Evolutionary conservation across 1,139 yeast genomes (phyloP), one percentile per base, ranked within the genome.

Genomic region (Suhomyces bolitotheri): DNA sequence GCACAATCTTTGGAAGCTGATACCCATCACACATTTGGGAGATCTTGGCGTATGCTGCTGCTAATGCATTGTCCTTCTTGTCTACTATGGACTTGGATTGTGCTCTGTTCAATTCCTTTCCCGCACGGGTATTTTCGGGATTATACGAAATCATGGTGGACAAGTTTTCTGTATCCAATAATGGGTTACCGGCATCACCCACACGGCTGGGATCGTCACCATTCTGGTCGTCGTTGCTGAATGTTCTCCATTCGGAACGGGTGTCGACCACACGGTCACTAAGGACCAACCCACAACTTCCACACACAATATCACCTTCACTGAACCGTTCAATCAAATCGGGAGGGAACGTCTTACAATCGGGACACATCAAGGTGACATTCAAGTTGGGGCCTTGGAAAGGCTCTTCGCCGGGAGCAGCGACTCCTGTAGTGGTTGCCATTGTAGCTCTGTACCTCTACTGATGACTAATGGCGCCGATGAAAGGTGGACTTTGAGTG

Each of bases 151-250:
- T 94, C 72, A 90, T 81, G 4, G 98, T 92, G 14, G 95, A 89
- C 41, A 92, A 79, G 60, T 89, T 95, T 51, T 86, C 94, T 16
- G 95, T 86, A 53, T 90, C 97, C 50, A 94, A 71, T 43, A 90
- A 66, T 10, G 97, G 97, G 57, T 90, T 90, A n/a, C 94, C 84
- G 3, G 97, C 97, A 56, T 90, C 97, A 60, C 98, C 98, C 46
- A 92, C 98, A 85, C 98, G 97, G 51, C 95, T 83, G 4, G 98
- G 98, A 60, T 92, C 98, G 57, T 89, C 97, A 51, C 95, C 96
- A 49, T 92, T 94, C 62, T 90, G 97, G 59, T 92, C 98, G 60
- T 92, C 98, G 59, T 92, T 92, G 45, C 85, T 80, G 62, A 92
- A 92, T 2, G 98, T 92, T 71, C 98, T 86, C 98, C 98, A 92